Evolutionary conservation across 768 basidiomycete species (phyloP).

Genomic region (Termitomyces bulborhizus): DNA sequence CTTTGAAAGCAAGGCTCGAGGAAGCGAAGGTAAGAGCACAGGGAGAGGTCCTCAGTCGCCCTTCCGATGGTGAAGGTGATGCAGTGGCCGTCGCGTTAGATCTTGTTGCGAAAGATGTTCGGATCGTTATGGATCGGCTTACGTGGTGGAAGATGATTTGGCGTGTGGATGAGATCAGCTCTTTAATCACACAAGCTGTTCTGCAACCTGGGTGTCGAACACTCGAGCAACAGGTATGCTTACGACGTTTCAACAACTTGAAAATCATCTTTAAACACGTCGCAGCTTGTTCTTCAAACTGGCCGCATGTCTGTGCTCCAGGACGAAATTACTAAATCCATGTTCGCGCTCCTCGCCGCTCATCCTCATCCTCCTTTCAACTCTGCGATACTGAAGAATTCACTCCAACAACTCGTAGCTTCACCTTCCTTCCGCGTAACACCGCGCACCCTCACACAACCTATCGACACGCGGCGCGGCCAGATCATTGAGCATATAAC

Average conservation of each 20-base stretch:
- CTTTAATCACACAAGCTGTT: constrained; percentile 29
- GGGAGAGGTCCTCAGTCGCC: constrained; percentile 30
- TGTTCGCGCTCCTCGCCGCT: constrained; percentile 32
- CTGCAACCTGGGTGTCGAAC: constrained; percentile 36
- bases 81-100: constrained; percentile 31
- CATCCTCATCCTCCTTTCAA: constrained; percentile 33
- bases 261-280: background rate
- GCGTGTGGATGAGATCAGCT: constrained; percentile 40
- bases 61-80: constrained; percentile 14
- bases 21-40: constrained; percentile 29
- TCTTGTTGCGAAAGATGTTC: constrained; percentile 31
- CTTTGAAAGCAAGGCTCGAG: constrained; percentile 32
- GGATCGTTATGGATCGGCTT: constrained; percentile 32
- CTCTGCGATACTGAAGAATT: constrained; percentile 55
- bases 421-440: constrained; percentile 41
- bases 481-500: constrained; percentile 56
- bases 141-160: constrained; percentile 42
- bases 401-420: constrained; percentile 43
- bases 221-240: constrained; percentile 44
- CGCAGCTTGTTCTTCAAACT: constrained; percentile 60
- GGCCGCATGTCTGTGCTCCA: constrained; percentile 51
- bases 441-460: constrained; percentile 39
- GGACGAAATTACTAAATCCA: constrained; percentile 31
- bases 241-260: background rate
- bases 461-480: constrained; percentile 42